Conservation (phyloP, 129 eudicot genomes). For the Oenanthe sinensis region DNA sequence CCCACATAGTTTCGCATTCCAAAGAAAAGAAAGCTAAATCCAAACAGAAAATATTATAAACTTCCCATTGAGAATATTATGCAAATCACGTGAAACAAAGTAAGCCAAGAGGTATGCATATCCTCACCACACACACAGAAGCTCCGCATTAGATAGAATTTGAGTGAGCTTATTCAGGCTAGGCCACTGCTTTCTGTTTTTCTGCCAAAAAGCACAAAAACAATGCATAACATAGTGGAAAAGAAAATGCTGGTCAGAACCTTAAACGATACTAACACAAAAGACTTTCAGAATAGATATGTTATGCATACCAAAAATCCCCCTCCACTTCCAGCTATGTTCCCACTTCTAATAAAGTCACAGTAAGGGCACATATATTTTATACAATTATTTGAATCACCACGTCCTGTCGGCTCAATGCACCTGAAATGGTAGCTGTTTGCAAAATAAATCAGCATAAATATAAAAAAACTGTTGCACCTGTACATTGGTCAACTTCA, state of each 20-base stretch:
- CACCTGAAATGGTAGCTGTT: slow-evolving; percentile 71
- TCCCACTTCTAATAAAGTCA: slow-evolving; percentile 47
- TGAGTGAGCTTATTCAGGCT: slow-evolving; percentile 44
- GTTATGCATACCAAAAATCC: slow-evolving; percentile 49
- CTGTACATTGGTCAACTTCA: not conserved
- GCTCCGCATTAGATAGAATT: slow-evolving; percentile 49
- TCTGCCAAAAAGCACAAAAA: slow-evolving; percentile 33
- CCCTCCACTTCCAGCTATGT: slow-evolving; percentile 35
- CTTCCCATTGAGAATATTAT: not conserved
- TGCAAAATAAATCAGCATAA: slow-evolving; percentile 10
- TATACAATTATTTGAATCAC: slow-evolving; percentile 24
- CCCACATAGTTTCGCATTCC: not conserved
- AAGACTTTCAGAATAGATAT: not conserved
- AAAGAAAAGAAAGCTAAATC: not conserved
- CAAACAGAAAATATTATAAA: not conserved
- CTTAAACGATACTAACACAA: not conserved
- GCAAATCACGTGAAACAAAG: not conserved
- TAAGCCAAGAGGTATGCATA: not conserved
- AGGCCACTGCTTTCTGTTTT: slow-evolving; percentile 41
- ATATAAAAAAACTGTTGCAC: not conserved
- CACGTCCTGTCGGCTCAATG: slow-evolving; percentile 22
- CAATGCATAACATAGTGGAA: not conserved
- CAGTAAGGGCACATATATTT: slow-evolving; percentile 53
- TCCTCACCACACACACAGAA: slow-evolving; percentile 56
- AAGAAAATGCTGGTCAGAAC: not conserved